Conservation (phyloP, 169 alveolate genomes). For the Condylostoma magnum region DNA sequence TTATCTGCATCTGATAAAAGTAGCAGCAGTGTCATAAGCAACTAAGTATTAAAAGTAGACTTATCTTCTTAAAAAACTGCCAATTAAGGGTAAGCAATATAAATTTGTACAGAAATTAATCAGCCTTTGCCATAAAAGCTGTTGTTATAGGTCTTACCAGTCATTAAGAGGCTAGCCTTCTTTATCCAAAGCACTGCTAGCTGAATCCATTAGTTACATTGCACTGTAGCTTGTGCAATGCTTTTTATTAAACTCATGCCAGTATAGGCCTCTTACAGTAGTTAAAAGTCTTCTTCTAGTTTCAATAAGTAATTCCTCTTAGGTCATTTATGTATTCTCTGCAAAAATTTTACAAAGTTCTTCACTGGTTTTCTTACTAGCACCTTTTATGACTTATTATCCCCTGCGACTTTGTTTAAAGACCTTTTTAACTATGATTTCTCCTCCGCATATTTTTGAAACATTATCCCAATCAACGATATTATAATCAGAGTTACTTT, state of each 20-base stretch:
- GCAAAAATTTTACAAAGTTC: not conserved
- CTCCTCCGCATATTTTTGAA: too few species aligned
- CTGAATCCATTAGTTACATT: not conserved
- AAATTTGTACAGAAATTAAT: not conserved
- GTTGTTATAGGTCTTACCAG: not conserved
- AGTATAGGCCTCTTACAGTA: slow-evolving; percentile 35
- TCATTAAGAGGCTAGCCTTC: not conserved
- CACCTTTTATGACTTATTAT: too few species aligned
- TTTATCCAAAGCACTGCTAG: not conserved
- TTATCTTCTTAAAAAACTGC: not conserved
- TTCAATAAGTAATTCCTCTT: slow-evolving; percentile 28
- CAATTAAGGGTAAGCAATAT: not conserved
- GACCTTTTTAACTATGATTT: too few species aligned
- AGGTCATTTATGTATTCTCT: not conserved
- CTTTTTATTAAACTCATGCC: slow-evolving; percentile 39
- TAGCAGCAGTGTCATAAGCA: slow-evolving; percentile 10
- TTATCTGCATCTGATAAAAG: not conserved
- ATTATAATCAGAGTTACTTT: too few species aligned
- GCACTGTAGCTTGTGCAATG: slow-evolving; percentile 23
- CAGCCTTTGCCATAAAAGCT: not conserved
- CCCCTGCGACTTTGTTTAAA: too few species aligned
- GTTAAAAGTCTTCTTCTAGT: slow-evolving; percentile 35
- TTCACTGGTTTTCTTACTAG: too few species aligned
- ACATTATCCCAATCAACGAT: too few species aligned
- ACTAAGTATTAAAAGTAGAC: not conserved